These are phyloP conservation scores for Bothriochloa decipiens DNA, from an alignment of 176 grass and related monocot genomes.

Conservation along the genomic window DNA sequence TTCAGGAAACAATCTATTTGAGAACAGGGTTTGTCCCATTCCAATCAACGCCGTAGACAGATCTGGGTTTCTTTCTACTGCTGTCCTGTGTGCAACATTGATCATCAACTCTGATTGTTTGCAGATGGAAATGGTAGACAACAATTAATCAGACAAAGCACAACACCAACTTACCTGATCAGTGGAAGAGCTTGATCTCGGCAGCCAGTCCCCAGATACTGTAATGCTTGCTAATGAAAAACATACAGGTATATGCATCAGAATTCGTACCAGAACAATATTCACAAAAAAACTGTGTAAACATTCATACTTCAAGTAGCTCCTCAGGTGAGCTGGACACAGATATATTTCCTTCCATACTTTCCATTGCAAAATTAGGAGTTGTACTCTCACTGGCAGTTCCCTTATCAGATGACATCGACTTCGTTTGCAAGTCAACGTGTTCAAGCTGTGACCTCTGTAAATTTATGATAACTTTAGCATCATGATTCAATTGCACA, in stretches of 20 bases:
- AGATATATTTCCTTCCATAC: constrained; percentile 42
- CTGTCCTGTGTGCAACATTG: constrained; percentile 54
- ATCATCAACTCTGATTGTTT: constrained; percentile 28
- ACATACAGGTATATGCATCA: constrained; percentile 25
- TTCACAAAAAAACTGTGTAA: constrained; percentile 29
- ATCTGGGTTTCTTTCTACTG: constrained; percentile 79
- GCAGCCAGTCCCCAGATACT: constrained; percentile 42
- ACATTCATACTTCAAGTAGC: constrained; percentile 56
- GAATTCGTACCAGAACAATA: constrained; percentile 25
- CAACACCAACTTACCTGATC: constrained; percentile 49
- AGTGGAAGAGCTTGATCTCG: constrained; percentile 56
- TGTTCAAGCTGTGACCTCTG: constrained; percentile 13
- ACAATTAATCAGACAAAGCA: constrained; percentile 25
- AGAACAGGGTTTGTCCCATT: constrained; percentile 67
- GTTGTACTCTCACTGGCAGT: constrained; percentile 1
- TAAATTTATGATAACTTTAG: constrained; percentile 19
- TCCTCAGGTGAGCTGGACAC: constrained; percentile 45
- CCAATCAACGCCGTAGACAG: constrained; percentile 62
- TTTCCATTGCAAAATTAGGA: constrained; percentile 38
- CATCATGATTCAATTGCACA: not conserved
- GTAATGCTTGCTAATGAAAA: constrained; percentile 52
- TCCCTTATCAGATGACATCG: constrained; percentile 47
- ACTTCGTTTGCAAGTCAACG: constrained; percentile 33
- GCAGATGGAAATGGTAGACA: constrained; percentile 27
- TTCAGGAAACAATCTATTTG: constrained; percentile 65